Conservation (phyloP, 1,284 basidiomycete species). For the Amylostereum areolatum region DNA sequence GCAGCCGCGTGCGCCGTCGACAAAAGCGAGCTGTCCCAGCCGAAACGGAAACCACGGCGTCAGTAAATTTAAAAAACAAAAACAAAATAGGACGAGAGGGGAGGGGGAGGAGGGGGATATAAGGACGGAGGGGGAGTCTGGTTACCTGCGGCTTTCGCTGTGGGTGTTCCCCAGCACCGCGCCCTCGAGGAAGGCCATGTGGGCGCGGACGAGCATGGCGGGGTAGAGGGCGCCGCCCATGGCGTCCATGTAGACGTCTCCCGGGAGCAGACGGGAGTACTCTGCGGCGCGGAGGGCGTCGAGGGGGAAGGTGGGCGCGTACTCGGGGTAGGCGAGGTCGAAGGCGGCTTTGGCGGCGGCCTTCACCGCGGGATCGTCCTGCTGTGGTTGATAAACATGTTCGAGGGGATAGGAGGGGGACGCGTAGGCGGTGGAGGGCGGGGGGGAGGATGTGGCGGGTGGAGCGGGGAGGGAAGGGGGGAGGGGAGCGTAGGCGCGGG, state of each 20-base stretch:
- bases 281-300: background rate
- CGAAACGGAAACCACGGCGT: no score
- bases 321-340: constrained; percentile 46
- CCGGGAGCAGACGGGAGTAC: constrained; percentile 23
- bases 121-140: no score
- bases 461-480: no score
- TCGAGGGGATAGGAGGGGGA: no score
- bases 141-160: constrained; percentile 75
- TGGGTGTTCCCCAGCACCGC: constrained; percentile 77
- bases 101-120: no score
- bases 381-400: no score
- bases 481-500: no score
- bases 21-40: constrained; percentile 70
- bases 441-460: no score
- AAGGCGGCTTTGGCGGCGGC: constrained; percentile 30
- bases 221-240: constrained; percentile 78
- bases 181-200: constrained; percentile 58
- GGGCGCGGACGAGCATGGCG: constrained; percentile 63
- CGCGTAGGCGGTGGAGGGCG: no score
- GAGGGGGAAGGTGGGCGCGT: constrained; percentile 25
- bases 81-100: no score
- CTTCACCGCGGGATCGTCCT: no score
- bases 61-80: no score
- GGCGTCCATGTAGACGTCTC: constrained; percentile 76
- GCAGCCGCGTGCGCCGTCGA: constrained; percentile 61